Evolutionary conservation across 2,329 filamentous ascomycete genomes (phyloP).

Genomic region (Verticillium isaacii): DNA sequence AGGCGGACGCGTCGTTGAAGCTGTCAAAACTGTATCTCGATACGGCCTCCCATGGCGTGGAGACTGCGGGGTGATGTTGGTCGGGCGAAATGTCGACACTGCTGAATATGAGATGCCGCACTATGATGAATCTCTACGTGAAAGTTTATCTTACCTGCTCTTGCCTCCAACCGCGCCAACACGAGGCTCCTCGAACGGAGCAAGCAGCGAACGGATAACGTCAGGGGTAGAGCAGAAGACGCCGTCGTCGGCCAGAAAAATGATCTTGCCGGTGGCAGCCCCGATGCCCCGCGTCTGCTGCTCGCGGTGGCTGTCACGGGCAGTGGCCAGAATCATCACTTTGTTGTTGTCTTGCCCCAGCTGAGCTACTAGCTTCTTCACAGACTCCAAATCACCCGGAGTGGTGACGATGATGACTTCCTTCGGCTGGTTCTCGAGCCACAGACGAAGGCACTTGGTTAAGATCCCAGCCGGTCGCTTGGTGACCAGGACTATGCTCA

Average conservation of each 20-base stretch:
- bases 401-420: constrained; percentile 24
- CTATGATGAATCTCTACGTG: too few species aligned
- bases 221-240: constrained; percentile 12
- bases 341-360: neutral
- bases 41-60: constrained; percentile 21
- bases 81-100: constrained; percentile 15
- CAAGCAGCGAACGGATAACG: constrained; percentile 17
- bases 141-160: constrained; percentile 8
- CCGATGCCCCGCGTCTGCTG: constrained; percentile 19
- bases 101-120: neutral
- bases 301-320: constrained; percentile 17
- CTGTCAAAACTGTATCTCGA: constrained; percentile 17
- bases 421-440: constrained; percentile 15
- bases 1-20: constrained; percentile 12
- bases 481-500: constrained; percentile 22
- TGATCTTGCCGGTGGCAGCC: constrained; percentile 13
- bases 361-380: constrained; percentile 6
- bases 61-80: constrained; percentile 12
- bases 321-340: constrained; percentile 12
- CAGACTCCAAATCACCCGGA: neutral
- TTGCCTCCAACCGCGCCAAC: constrained; percentile 18
- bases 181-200: constrained; percentile 17
- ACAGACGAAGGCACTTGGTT: constrained; percentile 12
- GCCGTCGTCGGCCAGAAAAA: constrained; percentile 23
- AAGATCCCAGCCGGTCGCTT: constrained; percentile 16